Evolutionary conservation across 2,329 filamentous ascomycete species (phyloP).

Genomic region (Alternaria triticimaculans): DNA sequence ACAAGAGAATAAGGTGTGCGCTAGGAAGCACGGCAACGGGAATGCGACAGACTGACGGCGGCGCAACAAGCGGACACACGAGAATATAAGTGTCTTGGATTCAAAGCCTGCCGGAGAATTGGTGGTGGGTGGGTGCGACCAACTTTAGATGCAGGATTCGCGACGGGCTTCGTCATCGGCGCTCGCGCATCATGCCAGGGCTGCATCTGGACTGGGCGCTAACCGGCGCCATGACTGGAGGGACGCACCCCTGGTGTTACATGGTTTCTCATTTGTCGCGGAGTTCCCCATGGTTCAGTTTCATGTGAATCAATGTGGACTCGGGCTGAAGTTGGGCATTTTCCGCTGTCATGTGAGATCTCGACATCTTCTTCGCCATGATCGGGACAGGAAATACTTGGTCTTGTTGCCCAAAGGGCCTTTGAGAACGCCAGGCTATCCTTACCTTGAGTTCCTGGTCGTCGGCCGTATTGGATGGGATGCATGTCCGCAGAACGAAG

Average conservation of each 20-base stretch:
- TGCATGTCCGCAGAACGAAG: constrained; percentile 13
- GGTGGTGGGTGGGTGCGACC: constrained; percentile 29
- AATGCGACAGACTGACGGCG: constrained; percentile 3
- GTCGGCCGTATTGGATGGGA: constrained; percentile 19
- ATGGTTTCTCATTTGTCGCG: constrained; percentile 19
- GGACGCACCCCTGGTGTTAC: constrained; percentile 8
- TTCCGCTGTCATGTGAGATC: not conserved
- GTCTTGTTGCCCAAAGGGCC: constrained; percentile 6
- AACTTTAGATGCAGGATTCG: constrained; percentile 26
- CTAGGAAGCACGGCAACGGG: constrained; percentile 1
- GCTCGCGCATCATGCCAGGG: constrained; percentile 13
- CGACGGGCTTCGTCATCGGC: constrained; percentile 38
- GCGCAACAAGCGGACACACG: constrained; percentile 11
- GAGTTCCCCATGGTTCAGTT: not conserved
- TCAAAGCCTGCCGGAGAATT: constrained; percentile 8
- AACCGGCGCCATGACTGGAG: constrained; percentile 18
- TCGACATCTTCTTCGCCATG: not conserved
- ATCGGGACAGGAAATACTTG: not conserved
- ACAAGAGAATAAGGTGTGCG: not conserved
- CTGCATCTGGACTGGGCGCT: constrained; percentile 19
- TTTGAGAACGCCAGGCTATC: constrained; percentile 21
- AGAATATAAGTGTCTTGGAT: constrained; percentile 21
- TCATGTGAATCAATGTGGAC: not conserved
- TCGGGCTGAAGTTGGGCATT: constrained; percentile 29
- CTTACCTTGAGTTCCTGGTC: constrained; percentile 21